phyloP scores from a whole-genome alignment of 805 yeast genomes.

The Wickerhamiella azymoides region DNA sequence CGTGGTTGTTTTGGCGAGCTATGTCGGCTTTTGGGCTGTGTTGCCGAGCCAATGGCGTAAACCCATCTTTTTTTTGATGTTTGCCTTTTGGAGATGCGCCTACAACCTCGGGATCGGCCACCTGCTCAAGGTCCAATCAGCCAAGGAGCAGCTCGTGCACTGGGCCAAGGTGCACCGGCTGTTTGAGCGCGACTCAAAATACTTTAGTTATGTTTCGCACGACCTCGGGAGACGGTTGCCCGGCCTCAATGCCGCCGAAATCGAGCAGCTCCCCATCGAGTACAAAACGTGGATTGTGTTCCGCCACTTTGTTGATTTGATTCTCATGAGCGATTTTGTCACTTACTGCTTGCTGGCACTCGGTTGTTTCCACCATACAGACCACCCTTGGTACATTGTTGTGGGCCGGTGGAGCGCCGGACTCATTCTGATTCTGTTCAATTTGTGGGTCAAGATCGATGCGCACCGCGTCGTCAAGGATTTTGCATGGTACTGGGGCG shows the following conservation, averaged over 20 bases:
- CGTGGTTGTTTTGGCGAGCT: conserved; percentile 30
- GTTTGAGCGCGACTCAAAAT: conserved; percentile 26
- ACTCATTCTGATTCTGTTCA: conserved; percentile 47
- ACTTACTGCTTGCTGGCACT: conserved; percentile 45
- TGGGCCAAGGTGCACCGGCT: conserved; percentile 36
- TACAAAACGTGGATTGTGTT: conserved; percentile 74
- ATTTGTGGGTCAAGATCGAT: conserved; percentile 72
- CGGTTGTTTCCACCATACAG: conserved; percentile 10
- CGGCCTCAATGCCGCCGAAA: conserved; percentile 24
- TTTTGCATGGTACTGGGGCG: conserved; percentile 94
- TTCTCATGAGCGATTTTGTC: conserved; percentile 72
- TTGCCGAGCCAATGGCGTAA: conserved; percentile 22
- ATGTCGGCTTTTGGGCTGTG: conserved; percentile 20
- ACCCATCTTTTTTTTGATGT: conserved; percentile 37
- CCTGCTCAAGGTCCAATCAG: conserved; percentile 52
- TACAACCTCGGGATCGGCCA: conserved; percentile 75
- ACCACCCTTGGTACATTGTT: conserved; percentile 30
- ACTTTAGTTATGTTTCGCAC: conserved; percentile 23
- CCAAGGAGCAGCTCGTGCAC: conserved; percentile 37
- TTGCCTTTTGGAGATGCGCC: conserved; percentile 58
- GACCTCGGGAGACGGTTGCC: conserved; percentile 39
- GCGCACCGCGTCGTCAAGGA: conserved; percentile 83
- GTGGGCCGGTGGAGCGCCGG: conserved; percentile 46
- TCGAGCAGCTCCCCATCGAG: conserved; percentile 44
- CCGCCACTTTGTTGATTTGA: conserved; percentile 65